A percentile compares a stretch with the other conserved stretches of the same genome.
These are phyloP conservation scores for Colletotrichum endophyticum DNA, from an alignment of 2,329 filamentous ascomycete species.

Conservation along the genomic window DNA sequence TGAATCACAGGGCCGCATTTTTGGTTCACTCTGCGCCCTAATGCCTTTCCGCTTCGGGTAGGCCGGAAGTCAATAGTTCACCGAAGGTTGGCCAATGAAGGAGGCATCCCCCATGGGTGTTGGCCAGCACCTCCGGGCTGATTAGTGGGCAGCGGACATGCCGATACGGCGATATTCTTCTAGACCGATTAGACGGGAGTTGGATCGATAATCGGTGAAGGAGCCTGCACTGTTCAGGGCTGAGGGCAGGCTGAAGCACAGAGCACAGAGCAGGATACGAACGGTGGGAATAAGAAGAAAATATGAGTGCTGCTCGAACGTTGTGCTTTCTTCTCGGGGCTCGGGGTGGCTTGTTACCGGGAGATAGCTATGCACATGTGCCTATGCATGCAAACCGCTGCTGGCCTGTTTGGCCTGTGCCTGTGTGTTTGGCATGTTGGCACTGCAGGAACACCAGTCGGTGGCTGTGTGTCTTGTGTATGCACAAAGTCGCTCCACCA, in stretches of 20 bases:
- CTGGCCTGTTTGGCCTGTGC: neutral
- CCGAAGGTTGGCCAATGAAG: neutral
- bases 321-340: neutral
- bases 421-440: neutral
- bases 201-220: neutral
- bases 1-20: neutral
- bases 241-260: neutral
- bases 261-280: neutral
- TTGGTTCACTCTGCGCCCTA: constrained; percentile 1
- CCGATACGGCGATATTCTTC: constrained; percentile 9
- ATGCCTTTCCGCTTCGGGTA: neutral
- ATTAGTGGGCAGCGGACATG: constrained; percentile 1
- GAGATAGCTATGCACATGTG: neutral
- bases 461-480: neutral
- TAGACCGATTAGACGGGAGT: neutral
- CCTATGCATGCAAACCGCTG: neutral
- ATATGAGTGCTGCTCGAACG: neutral
- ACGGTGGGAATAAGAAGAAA: neutral
- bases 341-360: neutral
- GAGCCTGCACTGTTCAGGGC: neutral
- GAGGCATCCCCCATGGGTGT: neutral
- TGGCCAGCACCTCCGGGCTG: neutral
- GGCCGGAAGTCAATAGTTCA: neutral
- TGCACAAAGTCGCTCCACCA: constrained; percentile 2
- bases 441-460: neutral